Percentiles rank a stretch among this genome's conserved stretches.
Evolutionary conservation across 2,329 filamentous ascomycete species (phyloP).

Genomic region (Hansfordia pulvinata): DNA sequence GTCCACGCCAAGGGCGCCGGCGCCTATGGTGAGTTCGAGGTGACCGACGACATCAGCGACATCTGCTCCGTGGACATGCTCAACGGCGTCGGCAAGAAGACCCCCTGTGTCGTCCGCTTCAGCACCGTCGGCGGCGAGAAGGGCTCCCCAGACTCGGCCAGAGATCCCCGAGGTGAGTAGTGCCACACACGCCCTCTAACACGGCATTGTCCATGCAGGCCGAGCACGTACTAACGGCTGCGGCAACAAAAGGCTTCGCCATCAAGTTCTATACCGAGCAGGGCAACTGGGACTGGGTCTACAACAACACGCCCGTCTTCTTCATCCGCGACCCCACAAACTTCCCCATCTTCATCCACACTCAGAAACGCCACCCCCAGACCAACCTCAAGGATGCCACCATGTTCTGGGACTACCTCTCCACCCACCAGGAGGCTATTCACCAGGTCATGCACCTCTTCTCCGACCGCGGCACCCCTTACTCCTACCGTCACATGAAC

Average conservation of each 20-base stretch:
- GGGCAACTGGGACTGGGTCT: slow-evolving; percentile 63
- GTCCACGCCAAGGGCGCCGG: neutral
- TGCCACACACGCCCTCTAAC: neutral
- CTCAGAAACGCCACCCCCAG: slow-evolving; percentile 45
- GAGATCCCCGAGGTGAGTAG: slow-evolving; percentile 28
- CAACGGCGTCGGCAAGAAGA: slow-evolving; percentile 42
- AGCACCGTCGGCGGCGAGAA: slow-evolving; percentile 61
- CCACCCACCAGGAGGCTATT: slow-evolving; percentile 45
- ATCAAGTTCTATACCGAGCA: slow-evolving; percentile 61
- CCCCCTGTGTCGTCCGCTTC: slow-evolving; percentile 46
- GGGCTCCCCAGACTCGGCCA: slow-evolving; percentile 52
- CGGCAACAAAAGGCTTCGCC: too few species aligned
- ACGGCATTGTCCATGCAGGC: slow-evolving; percentile 14
- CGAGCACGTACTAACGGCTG: too few species aligned
- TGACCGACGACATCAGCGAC: neutral
- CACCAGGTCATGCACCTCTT: slow-evolving; percentile 56
- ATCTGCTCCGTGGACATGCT: neutral
- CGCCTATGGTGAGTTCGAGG: neutral
- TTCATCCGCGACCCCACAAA: slow-evolving; percentile 63
- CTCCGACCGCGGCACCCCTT: slow-evolving; percentile 51
- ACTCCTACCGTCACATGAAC: slow-evolving; percentile 53
- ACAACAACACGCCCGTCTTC: slow-evolving; percentile 67
- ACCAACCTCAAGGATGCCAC: slow-evolving; percentile 4
- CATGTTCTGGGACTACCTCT: slow-evolving; percentile 33
- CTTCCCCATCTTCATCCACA: slow-evolving; percentile 65